Base-by-base conservation (phyloP, 2,329 filamentous ascomycete species). In the Whalleya microplaca region DNA sequence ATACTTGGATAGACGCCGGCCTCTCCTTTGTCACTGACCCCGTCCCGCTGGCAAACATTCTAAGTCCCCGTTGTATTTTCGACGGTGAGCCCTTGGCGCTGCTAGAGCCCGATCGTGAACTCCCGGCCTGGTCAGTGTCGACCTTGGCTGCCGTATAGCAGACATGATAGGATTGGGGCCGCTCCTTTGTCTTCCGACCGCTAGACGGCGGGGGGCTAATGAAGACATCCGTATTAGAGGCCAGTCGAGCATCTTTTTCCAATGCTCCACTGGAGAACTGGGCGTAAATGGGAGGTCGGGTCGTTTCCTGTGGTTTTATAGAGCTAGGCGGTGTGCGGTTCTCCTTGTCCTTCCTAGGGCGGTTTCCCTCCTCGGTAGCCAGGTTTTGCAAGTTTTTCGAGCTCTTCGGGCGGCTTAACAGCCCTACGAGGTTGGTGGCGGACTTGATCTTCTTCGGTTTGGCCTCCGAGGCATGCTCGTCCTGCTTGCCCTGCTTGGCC, bases 401-500 rank as follows among this genome's bases (percentile, higher is more conserved):
- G 9, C 91, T 92, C 71, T 89, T 92, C 56, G 87, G 85, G 54
- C 89, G 87, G 54, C 86, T 86, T 49, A 96, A 82, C 52, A 97
- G 82, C 3, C 83, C 86, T 0, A 86, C 85, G n/a, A 98, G 80
- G 70, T 92, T 96, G 29, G 90, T 90, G 2, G 90, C 84, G 0
- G 93, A 96, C 73, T 94, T 96, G 40, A 84, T 84, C 78, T 94
- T 96, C 69, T 88, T 89, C 21, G 85, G 84, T 69, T 89, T 90
- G 55, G 80, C 80, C 10, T 82, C 80, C 41, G 83, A 82, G 21
- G 63, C 57, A 53, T 66, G 67, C 29, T 71, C 67, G 63, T 78
- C 78, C 54, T 75, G 73, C 74, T 78, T 56, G 69, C 70, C 10
- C 65, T 56, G 70, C 75, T 78, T 57, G 71, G 71, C 19, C 66